phyloP scores from a whole-genome alignment of 2,329 filamentous ascomycete genomes.

The Arachnomyces sp. region DNA sequence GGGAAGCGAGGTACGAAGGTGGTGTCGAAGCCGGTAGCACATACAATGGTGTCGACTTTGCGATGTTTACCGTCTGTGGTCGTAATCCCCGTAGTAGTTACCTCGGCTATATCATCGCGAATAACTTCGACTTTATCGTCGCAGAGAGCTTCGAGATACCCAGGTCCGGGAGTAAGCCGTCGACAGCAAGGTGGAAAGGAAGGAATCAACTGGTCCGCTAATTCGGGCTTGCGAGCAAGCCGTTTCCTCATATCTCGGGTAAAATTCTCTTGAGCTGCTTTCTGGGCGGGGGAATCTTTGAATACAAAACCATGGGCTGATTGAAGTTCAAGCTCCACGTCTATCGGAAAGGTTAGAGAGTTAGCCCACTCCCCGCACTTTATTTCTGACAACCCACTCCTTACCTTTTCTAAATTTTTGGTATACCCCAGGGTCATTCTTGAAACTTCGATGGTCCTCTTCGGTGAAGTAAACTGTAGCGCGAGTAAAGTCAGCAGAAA shows the following conservation, averaged over 20 bases:
- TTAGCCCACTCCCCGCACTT: background rate
- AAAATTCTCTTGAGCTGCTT: conserved; percentile 17
- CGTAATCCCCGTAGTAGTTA: conserved; percentile 33
- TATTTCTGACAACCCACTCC: background rate
- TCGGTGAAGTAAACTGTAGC: conserved; percentile 22
- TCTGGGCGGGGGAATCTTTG: conserved; percentile 21
- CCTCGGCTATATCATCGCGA: conserved; percentile 18
- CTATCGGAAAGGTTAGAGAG: conserved; percentile 10
- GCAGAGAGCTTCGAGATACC: conserved; percentile 52
- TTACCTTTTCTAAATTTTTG: conserved; percentile 28
- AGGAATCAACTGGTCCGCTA: conserved; percentile 30
- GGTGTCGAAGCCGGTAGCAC: conserved; percentile 32
- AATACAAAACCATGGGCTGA: conserved; percentile 23
- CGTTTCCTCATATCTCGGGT: conserved; percentile 27
- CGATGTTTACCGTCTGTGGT: conserved; percentile 27
- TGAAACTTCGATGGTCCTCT: conserved; percentile 26
- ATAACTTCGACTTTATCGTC: conserved; percentile 51
- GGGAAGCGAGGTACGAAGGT: conserved; percentile 27
- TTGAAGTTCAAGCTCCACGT: conserved; percentile 26
- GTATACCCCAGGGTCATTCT: conserved; percentile 22
- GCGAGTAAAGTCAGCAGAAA: conserved; percentile 3
- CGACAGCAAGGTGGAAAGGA: conserved; percentile 35
- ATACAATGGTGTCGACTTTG: conserved; percentile 27
- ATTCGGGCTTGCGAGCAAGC: conserved; percentile 21
- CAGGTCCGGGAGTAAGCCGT: conserved; percentile 38